phyloP scores from a whole-genome alignment of 768 basidiomycete species.

The Mrakia hoshinonis region DNA sequence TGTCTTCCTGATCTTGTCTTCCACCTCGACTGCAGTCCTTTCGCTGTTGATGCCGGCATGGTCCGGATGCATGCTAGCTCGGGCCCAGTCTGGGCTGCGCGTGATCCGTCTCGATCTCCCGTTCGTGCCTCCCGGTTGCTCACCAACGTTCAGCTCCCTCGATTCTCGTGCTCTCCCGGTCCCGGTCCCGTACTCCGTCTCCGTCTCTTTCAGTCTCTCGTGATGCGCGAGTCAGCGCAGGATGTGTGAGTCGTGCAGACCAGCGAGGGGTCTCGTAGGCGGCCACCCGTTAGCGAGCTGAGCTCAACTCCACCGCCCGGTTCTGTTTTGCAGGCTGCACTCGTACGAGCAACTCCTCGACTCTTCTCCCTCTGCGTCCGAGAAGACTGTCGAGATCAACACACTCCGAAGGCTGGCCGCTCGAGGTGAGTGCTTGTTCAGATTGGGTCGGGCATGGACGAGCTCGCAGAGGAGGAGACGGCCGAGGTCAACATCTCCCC shows the following conservation, averaged over 20 bases:
- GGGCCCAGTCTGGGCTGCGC: too few relatives aligned
- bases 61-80: too few relatives aligned
- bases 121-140: too few relatives aligned
- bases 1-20: too few relatives aligned
- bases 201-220: neutral
- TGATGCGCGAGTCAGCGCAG: neutral
- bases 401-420: conserved; percentile 34
- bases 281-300: too few relatives aligned
- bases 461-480: neutral
- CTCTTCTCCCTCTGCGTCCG: conserved; percentile 31
- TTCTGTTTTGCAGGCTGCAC: conserved; percentile 30
- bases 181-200: too few relatives aligned
- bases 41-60: too few relatives aligned
- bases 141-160: too few relatives aligned
- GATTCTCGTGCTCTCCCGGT: too few relatives aligned
- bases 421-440: conserved; percentile 32
- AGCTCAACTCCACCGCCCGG: neutral
- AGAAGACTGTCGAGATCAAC: conserved; percentile 33
- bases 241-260: neutral
- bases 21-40: too few relatives aligned
- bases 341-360: conserved; percentile 37
- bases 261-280: too few relatives aligned
- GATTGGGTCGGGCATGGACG: neutral
- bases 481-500: neutral
- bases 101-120: too few relatives aligned